A percentile compares a stretch with the other conserved stretches of the same genome.
phyloP scores from a whole-genome alignment of 2,329 filamentous ascomycete species.

The Aspergillus cejpii region DNA sequence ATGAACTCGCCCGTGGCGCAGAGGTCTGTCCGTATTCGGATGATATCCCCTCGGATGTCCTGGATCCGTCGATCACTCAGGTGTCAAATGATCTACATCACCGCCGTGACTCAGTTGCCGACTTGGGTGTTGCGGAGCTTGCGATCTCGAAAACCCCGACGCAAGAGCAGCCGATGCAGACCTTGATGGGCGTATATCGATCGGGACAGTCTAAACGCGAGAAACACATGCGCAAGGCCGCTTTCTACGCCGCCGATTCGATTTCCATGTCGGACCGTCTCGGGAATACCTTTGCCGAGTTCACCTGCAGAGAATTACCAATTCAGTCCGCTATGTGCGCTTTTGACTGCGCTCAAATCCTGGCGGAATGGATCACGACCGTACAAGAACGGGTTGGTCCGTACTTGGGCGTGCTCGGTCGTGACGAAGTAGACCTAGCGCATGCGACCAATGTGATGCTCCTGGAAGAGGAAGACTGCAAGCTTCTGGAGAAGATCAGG shows the following conservation, averaged over 20 bases:
- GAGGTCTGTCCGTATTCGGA: slow-evolving; percentile 70
- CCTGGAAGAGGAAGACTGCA: slow-evolving; percentile 83
- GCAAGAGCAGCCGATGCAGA: slow-evolving; percentile 29
- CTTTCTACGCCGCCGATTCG: slow-evolving; percentile 88
- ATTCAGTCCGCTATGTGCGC: slow-evolving; percentile 86
- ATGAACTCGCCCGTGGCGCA: slow-evolving; percentile 71
- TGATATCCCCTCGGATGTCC: slow-evolving; percentile 24
- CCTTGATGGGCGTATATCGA: slow-evolving; percentile 29
- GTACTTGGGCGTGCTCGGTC: slow-evolving; percentile 79
- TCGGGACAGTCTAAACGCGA: slow-evolving; percentile 61
- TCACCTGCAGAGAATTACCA: slow-evolving; percentile 75
- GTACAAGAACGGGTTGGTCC: slow-evolving; percentile 90
- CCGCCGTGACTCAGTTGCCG: slow-evolving; percentile 33
- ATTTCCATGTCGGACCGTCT: slow-evolving; percentile 81
- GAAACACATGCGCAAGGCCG: slow-evolving; percentile 84
- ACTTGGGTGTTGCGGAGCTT: slow-evolving; percentile 33
- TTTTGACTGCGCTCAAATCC: slow-evolving; percentile 87
- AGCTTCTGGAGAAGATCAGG: slow-evolving; percentile 73
- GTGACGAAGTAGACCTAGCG: slow-evolving; percentile 68
- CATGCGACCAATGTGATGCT: slow-evolving; percentile 84
- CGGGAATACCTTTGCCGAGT: slow-evolving; percentile 77
- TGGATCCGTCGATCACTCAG: slow-evolving; percentile 26
- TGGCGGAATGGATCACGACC: slow-evolving; percentile 89
- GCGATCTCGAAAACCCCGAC: slow-evolving; percentile 33
- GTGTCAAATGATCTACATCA: slow-evolving; percentile 13